Percentiles rank a stretch among this genome's conserved stretches.
These are phyloP conservation scores for Phylloporus arenicola DNA, from an alignment of 768 basidiomycete species.

Conservation along the genomic window DNA sequence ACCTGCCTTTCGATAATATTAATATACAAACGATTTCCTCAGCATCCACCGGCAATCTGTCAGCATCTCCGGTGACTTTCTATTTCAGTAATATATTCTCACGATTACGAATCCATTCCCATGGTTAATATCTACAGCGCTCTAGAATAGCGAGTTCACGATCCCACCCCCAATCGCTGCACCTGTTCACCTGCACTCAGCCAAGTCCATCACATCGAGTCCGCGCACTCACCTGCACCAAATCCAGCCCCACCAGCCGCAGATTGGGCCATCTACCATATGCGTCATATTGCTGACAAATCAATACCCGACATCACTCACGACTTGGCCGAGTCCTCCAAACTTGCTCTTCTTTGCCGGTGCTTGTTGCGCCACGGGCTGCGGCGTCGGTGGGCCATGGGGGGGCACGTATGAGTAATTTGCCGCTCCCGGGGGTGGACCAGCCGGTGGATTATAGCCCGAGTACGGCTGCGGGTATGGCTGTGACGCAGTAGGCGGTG, in stretches of 20 bases:
- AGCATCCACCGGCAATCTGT: slow-evolving; percentile 28
- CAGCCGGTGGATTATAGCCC: slow-evolving; percentile 4
- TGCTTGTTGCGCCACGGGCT: slow-evolving; percentile 28
- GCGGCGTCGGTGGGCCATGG: slow-evolving; percentile 36
- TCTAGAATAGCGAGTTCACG: slow-evolving; percentile 45
- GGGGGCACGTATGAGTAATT: slow-evolving; percentile 17
- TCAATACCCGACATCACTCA: slow-evolving; percentile 16
- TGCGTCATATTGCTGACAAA: slow-evolving; percentile 1
- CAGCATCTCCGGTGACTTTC: slow-evolving; percentile 24
- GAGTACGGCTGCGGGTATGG: slow-evolving; percentile 17
- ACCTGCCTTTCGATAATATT: slow-evolving; percentile 24
- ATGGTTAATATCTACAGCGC: slow-evolving; percentile 12
- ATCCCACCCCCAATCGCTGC: slow-evolving; percentile 41
- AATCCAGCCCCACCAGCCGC: slow-evolving; percentile 43
- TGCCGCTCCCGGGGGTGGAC: slow-evolving; percentile 10
- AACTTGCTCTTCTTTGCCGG: slow-evolving; percentile 34
- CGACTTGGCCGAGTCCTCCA: slow-evolving; percentile 36
- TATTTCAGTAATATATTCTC: slow-evolving; percentile 19
- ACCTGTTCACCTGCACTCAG: slow-evolving; percentile 27
- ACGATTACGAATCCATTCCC: slow-evolving; percentile 16
- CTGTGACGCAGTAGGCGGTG: slow-evolving; percentile 11
- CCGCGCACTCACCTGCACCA: slow-evolving; percentile 35
- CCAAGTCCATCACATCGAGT: background rate
- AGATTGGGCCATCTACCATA: slow-evolving; percentile 26
- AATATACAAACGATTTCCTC: slow-evolving; percentile 26